A percentile compares a stretch with the other conserved stretches of the same genome.
These are phyloP conservation scores for Acephala macrosclerotiorum DNA, from an alignment of 2,329 filamentous ascomycete species.

Conservation along the genomic window DNA sequence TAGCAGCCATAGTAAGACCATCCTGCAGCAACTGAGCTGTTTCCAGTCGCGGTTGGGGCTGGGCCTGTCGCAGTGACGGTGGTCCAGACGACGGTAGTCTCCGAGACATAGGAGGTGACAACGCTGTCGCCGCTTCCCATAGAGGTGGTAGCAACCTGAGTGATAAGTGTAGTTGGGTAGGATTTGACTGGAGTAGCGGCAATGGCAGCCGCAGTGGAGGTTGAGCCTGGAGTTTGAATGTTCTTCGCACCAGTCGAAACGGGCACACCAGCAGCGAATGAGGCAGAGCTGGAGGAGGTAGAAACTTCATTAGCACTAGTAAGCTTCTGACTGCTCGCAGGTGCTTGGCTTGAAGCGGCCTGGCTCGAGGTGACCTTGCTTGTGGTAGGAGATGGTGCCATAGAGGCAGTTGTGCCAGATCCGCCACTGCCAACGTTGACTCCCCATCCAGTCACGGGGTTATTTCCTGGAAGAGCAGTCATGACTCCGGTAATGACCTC, in stretches of 20 bases:
- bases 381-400: constrained; percentile 14
- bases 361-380: not conserved
- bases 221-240: not conserved
- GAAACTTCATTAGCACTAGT: constrained; percentile 1
- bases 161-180: constrained; percentile 22
- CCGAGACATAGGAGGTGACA: constrained; percentile 45
- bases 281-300: constrained; percentile 9
- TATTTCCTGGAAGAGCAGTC: constrained; percentile 60
- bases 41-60: constrained; percentile 28
- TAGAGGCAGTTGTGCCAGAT: constrained; percentile 19
- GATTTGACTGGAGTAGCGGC: constrained; percentile 42
- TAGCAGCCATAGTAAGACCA: constrained; percentile 55
- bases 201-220: not conserved
- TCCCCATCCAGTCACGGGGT: constrained; percentile 60
- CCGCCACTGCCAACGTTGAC: constrained; percentile 30
- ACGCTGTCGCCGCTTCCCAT: constrained; percentile 19
- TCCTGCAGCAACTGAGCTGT: constrained; percentile 35
- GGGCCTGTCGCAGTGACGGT: constrained; percentile 36
- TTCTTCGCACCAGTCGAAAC: not conserved
- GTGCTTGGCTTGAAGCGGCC: not conserved
- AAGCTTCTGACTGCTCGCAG: not conserved
- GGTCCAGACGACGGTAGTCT: constrained; percentile 55
- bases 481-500: constrained; percentile 55
- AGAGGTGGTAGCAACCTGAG: constrained; percentile 11
- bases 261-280: constrained; percentile 2